Conservation (phyloP, 495 filamentous ascomycete species). For the Geopyxis carbonaria region DNA sequence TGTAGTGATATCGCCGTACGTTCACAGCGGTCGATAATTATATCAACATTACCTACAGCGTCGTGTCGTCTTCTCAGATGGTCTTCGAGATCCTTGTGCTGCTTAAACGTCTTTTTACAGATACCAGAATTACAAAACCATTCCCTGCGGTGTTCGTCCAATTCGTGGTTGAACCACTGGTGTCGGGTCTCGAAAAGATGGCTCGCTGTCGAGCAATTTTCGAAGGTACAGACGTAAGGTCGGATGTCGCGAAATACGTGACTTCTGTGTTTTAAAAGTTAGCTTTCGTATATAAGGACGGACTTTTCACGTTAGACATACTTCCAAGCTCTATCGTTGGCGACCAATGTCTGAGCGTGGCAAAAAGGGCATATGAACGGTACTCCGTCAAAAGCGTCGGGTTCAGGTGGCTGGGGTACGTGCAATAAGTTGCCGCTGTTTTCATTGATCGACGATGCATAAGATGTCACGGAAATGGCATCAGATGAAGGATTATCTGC, state of each 20-base stretch:
- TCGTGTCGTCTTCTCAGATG: neutral
- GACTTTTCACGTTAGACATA: neutral
- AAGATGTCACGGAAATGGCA: conserved; percentile 3
- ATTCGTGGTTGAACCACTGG: conserved; percentile 11
- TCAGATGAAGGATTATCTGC: no score
- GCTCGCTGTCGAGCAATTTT: neutral
- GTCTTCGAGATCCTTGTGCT: neutral
- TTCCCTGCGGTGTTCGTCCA: neutral
- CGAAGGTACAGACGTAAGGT: conserved; percentile 14
- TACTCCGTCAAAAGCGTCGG: neutral
- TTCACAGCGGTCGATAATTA: no score
- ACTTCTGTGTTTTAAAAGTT: neutral
- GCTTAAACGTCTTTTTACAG: neutral
- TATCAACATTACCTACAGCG: no score
- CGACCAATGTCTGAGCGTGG: neutral
- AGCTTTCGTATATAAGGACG: neutral
- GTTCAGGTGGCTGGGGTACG: conserved; percentile 5
- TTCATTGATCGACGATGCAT: neutral
- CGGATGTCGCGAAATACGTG: conserved; percentile 10
- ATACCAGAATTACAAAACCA: conserved; percentile 6
- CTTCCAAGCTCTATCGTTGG: no score
- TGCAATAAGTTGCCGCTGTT: neutral
- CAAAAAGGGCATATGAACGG: conserved; percentile 5
- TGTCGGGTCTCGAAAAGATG: conserved; percentile 7
- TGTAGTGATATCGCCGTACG: no score